phyloP scores from a whole-genome alignment of 1,139 yeast genomes.

The Groenewaldozyma auringiensis region DNA sequence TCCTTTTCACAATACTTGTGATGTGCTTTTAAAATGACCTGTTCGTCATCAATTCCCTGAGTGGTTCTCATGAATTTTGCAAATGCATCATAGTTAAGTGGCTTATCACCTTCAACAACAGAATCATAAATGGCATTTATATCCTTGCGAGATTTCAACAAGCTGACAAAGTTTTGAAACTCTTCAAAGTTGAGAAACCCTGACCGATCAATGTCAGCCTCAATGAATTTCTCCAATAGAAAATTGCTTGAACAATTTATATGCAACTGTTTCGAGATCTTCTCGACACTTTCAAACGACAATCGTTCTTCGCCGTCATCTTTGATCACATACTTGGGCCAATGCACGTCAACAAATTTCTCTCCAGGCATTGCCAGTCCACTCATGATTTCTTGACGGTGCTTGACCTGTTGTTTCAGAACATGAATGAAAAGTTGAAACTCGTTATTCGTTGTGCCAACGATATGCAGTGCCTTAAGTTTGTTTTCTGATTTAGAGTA shows the following conservation, averaged over 20 bases:
- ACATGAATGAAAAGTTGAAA: slow-evolving; percentile 47
- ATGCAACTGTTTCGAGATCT: slow-evolving; percentile 58
- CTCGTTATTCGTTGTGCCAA: slow-evolving; percentile 60
- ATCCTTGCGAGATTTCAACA: slow-evolving; percentile 45
- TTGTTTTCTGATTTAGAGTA: slow-evolving; percentile 45
- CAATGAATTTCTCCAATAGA: slow-evolving; percentile 39
- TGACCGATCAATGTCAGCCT: slow-evolving; percentile 41
- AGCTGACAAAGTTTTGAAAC: slow-evolving; percentile 63
- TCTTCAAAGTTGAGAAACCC: slow-evolving; percentile 55
- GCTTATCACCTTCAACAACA: slow-evolving; percentile 40
- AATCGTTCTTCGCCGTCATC: slow-evolving; percentile 38
- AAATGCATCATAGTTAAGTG: slow-evolving; percentile 39
- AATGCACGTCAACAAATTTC: slow-evolving; percentile 47
- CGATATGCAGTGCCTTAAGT: slow-evolving; percentile 62
- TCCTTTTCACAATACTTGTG: slow-evolving; percentile 28
- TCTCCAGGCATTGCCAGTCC: slow-evolving; percentile 49
- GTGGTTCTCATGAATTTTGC: slow-evolving; percentile 37
- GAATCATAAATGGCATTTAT: slow-evolving; percentile 36
- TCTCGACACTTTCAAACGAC: slow-evolving; percentile 60
- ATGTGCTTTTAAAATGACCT: not conserved
- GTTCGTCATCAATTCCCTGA: not conserved
- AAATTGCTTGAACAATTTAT: slow-evolving; percentile 48
- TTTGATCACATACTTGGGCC: slow-evolving; percentile 44
- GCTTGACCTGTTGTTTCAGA: slow-evolving; percentile 39
- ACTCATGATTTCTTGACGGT: slow-evolving; percentile 46